phyloP scores from a whole-genome alignment of 768 basidiomycete genomes.

The Suillus tomentosus region DNA sequence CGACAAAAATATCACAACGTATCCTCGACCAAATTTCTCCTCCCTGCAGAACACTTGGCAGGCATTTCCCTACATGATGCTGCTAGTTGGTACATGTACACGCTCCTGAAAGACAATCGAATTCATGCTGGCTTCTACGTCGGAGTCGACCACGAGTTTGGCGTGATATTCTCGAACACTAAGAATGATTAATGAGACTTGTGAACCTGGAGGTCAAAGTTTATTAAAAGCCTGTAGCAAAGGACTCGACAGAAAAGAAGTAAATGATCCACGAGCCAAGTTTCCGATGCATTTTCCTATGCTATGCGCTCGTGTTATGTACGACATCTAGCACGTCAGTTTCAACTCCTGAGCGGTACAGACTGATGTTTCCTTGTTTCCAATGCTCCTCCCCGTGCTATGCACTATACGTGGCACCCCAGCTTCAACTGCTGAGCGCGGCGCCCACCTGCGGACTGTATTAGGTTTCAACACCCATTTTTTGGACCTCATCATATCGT shows the following conservation, averaged over 20 bases:
- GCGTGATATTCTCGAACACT: too few species aligned
- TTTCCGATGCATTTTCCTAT: neutral
- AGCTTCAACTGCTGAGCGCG: neutral
- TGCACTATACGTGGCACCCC: neutral
- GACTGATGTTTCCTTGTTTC: neutral
- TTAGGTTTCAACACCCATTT: neutral
- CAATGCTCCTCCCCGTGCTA: neutral
- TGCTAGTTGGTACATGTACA: too few species aligned
- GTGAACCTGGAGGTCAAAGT: neutral
- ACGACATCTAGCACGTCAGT: neutral
- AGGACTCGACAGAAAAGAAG: neutral
- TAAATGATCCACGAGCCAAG: neutral
- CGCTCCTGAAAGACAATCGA: too few species aligned
- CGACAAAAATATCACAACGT: too few species aligned
- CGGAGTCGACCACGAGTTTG: neutral
- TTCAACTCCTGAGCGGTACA: neutral
- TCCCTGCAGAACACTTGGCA: too few species aligned
- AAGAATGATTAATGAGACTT: too few species aligned
- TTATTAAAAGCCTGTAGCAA: neutral
- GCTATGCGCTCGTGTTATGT: neutral
- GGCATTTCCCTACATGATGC: too few species aligned
- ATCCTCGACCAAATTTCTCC: too few species aligned
- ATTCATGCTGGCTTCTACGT: too few species aligned
- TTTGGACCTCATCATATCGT: neutral
- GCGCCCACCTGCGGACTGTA: too few species aligned